Base-by-base conservation (phyloP, 2,329 filamentous ascomycete species). In the Xylaria sp. region DNA sequence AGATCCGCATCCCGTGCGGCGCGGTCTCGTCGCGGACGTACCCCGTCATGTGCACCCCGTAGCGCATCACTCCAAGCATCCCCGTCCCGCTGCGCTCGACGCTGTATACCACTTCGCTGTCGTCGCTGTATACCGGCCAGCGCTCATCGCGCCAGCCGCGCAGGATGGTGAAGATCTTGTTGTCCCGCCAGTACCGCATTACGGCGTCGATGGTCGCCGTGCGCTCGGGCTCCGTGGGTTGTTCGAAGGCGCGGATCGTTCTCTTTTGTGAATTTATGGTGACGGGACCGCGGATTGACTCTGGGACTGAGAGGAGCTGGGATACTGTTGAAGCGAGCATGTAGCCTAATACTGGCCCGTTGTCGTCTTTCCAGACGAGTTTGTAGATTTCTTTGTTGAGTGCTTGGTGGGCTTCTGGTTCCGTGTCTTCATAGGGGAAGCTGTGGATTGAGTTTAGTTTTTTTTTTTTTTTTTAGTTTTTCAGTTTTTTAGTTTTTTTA, bases 41-140 rank as follows among this genome's bases (percentile, higher is more conserved):
- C 4, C 86, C 91, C 28, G 87, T 91, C 85, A 96, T 87, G 75
- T 97, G 91, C 33, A 93, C 87, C 19, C 92, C 93, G 73, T 93
- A 96, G 7, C 89, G 87, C 68, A 90, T 86, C 1, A 90, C 82
- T 1, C 92, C 93, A 50, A 96, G 88, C 8, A 97, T 79, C 0
- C 89, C 86, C 60, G 86, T 86, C 5, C 90, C 92, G 15, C 85
- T 83, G n/a, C 93, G 84, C 76, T 97, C 93, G 74, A 94, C 86
- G 74, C 85, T 89, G 74, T 92, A 90, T 2, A 94, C 78, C 8
- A 92, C 73, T 64, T 86, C 82, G 35, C 84, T 82, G 33, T 84
- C 84, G 0, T 78, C 84, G 0, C 84, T 86, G 71, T 92, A 95
- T 7, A 96, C 86, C n/a, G 92, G 89, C 80, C 92, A 96, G 15